Evolutionary conservation across 2,329 filamentous ascomycete genomes (phyloP), one percentile per base, ranked within the genome.

Genomic region (Penicillium thymicola): DNA sequence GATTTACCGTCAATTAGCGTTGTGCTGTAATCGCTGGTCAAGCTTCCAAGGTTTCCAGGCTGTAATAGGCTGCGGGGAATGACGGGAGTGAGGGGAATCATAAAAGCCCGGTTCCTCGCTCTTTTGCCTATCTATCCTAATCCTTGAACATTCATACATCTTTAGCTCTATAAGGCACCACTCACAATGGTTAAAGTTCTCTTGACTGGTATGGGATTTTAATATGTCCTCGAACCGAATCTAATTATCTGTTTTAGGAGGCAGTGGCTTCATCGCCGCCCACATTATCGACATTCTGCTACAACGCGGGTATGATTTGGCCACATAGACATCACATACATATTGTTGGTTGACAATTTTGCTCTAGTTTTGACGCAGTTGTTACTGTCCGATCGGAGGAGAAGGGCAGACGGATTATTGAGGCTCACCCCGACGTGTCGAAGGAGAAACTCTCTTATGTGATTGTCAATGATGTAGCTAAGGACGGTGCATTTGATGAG

Each of bases 381-480:
- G 84, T 84, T 7, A 87, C 84, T 13, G 85, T 87, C 23, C 78
- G 85, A 54, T 84, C 82, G 0, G 78, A 84, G 59, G 79, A 82
- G 36, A 87, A 88, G 70, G 85, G 82, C 40, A 77, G 85, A 62
- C 82, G 79, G 66, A 86, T 87, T 67, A 78, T 82, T 57, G 75
- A 79, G 21, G 79, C 79, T 21, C 80, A 85, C 65, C 77, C 80
- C 43, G 73, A 69, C 28, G 73, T 76, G 8, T 75, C 81, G 2
- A 81, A 82, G 55, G 80, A 82, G 54, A 82, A 83, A 68, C 78
- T 89, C 32, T 81, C 81, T 56, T 89, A 86, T 67, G 80, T 76
- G 36, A 82, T 93, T 58, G 88, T 95, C 13, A 80, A 85, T 47
- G 89, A 95, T 62, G 86, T 95, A 61, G 86, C 87, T 0, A 69